These are phyloP conservation scores for Dentipellis fragilis DNA, from an alignment of 768 basidiomycete genomes.

Conservation along the genomic window DNA sequence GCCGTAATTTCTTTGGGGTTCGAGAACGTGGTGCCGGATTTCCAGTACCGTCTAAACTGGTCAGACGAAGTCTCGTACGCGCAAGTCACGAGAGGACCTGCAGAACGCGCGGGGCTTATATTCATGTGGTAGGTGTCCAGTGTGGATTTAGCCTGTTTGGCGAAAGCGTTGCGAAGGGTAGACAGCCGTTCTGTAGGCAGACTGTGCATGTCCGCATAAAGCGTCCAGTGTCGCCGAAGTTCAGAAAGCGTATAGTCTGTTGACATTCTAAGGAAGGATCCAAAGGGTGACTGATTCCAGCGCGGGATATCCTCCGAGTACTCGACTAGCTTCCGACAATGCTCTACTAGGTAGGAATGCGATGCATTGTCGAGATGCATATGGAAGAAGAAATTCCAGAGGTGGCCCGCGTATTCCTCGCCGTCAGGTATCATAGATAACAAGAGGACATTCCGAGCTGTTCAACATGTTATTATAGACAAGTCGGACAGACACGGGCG, in stretches of 20 bases:
- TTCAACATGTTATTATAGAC: neutral
- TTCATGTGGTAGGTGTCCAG: constrained; percentile 1
- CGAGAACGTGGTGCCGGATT: constrained; percentile 28
- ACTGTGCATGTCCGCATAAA: constrained; percentile 8
- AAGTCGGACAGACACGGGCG: neutral
- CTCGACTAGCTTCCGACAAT: constrained; percentile 29
- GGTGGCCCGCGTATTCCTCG: constrained; percentile 5
- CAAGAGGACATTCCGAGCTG: constrained; percentile 41
- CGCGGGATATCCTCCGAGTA: constrained; percentile 21
- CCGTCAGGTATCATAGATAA: constrained; percentile 32
- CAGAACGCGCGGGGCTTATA: constrained; percentile 17
- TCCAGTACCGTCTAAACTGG: constrained; percentile 28
- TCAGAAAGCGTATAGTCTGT: constrained; percentile 27
- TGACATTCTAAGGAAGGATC: constrained; percentile 26
- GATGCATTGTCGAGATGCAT: constrained; percentile 29
- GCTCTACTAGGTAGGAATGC: constrained; percentile 22
- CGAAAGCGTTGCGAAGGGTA: neutral
- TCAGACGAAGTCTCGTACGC: constrained; percentile 11
- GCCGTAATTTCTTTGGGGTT: constrained; percentile 9
- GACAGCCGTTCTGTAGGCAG: neutral
- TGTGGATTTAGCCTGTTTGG: neutral
- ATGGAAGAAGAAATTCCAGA: constrained; percentile 42
- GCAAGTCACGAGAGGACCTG: constrained; percentile 25
- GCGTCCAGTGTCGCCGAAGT: constrained; percentile 30
- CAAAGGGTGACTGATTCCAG: constrained; percentile 32